Evolutionary conservation across 2,329 filamentous ascomycete genomes (phyloP).

Genomic region (Colletotrichum australisinense): DNA sequence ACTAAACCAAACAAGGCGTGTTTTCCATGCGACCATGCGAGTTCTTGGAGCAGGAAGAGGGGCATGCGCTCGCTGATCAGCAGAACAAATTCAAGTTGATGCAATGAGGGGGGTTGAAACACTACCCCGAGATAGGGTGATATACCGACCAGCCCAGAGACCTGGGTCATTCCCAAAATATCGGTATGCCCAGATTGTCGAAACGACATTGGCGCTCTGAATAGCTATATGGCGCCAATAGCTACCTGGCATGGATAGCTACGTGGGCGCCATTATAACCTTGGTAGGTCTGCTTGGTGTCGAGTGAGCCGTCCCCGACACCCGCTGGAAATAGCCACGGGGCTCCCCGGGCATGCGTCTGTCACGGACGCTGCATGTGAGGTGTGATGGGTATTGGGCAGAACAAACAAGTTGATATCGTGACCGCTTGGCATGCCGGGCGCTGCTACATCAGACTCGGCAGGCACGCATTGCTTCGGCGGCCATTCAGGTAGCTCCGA

Average conservation of each 20-base stretch:
- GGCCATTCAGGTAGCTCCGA: neutral
- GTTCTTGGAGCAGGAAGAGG: neutral
- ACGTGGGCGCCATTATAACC: neutral
- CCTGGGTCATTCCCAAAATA: neutral
- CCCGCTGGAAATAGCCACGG: constrained; percentile 4
- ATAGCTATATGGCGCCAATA: neutral
- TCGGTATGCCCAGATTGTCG: neutral
- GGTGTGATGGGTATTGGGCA: neutral
- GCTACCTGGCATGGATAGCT: no score
- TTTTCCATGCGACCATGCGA: neutral
- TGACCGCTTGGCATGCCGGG: neutral
- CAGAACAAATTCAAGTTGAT: neutral
- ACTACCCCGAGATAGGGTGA: neutral
- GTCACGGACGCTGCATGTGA: neutral
- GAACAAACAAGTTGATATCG: neutral
- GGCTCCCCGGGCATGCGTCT: neutral
- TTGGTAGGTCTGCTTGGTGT: neutral
- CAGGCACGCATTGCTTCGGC: neutral
- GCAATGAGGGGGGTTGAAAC: constrained; percentile 1
- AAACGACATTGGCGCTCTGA: neutral
- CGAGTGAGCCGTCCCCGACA: neutral
- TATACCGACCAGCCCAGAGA: neutral
- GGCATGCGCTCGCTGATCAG: neutral
- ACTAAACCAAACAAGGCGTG: neutral
- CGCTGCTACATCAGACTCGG: neutral